Evolutionary conservation across 2,329 filamentous ascomycete species (phyloP), one percentile per base, ranked within the genome.

Genomic region (Myriosclerotinia duriaeana): DNA sequence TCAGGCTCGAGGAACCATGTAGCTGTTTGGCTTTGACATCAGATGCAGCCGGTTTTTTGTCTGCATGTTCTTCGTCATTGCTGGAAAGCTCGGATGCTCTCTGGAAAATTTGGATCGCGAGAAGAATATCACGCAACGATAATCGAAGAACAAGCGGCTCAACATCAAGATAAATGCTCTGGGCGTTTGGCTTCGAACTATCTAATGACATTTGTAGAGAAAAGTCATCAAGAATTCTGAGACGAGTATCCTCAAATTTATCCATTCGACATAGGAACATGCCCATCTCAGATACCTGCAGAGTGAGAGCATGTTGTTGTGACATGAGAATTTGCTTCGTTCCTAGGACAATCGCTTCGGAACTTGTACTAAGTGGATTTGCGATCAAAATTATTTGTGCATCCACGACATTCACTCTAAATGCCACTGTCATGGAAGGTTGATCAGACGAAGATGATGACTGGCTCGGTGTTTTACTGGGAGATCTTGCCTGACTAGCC

Each of bases 251-350:
- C 72, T 99, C 94, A 72, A 98, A 98, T 70, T 89, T 91, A 78
- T 99, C 96, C 95, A 99, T 99, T 15, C 95, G 90, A 76, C 96
- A 99, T 42, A 99, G 79, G 77, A 97, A 99, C 95, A 99, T 99
- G 72, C 95, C 95, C 64, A 98, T 86, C 75, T 98, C 89, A 9
- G 92, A 93, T 3, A 99, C 87, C 75, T 99, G 94, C 75, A 99
- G 85, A 0, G 95, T 97, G 72, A 96, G 85, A 11, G 94, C 92
- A 79, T 98, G 92, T 77, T 99, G 96, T 73, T 96, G 91, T 2
- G 94, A 96, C 14, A 98, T 84, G 2, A 98, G 83, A 15, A 98
- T 87, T 77, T 99, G 93, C 76, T 97, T 96, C 2, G 93, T 96
- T 59, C 93, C 92, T 34, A 99, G 83, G 0, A 99, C 96, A 72